A percentile compares a stretch with the other conserved stretches of the same genome.
phyloP scores from a whole-genome alignment of 768 basidiomycete genomes.

The Suillus tomentosus region DNA sequence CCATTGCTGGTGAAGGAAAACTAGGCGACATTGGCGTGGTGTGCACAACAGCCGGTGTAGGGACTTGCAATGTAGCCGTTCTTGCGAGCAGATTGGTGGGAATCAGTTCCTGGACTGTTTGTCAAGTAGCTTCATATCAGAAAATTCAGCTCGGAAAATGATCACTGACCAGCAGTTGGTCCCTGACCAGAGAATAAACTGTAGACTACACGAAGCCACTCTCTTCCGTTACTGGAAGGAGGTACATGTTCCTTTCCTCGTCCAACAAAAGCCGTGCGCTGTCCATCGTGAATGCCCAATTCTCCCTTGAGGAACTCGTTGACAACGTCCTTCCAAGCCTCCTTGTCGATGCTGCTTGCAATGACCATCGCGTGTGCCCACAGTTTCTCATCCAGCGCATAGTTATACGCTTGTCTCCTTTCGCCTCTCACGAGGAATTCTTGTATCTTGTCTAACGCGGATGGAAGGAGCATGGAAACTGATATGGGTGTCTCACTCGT shows the following conservation, averaged over 20 bases:
- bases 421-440: conserved; percentile 81
- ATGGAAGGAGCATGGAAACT: conserved; percentile 58
- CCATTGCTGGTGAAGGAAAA: conserved; percentile 48
- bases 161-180: conserved; percentile 62
- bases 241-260: conserved; percentile 24
- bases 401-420: conserved; percentile 82
- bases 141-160: neutral
- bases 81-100: conserved; percentile 57
- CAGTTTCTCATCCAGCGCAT: conserved; percentile 83
- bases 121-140: conserved; percentile 13
- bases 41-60: conserved; percentile 34
- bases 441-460: conserved; percentile 76
- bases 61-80: conserved; percentile 40
- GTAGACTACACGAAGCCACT: conserved; percentile 79
- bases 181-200: conserved; percentile 86
- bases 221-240: conserved; percentile 52
- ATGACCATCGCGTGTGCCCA: conserved; percentile 98
- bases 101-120: conserved; percentile 71
- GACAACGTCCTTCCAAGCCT: conserved; percentile 90
- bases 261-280: conserved; percentile 17
- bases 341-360: conserved; percentile 89
- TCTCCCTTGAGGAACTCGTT: conserved; percentile 83
- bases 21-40: conserved; percentile 66
- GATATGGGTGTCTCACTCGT: conserved; percentile 55
- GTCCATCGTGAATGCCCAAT: conserved; percentile 48